Percentiles rank a stretch among this genome's conserved stretches.
These are phyloP conservation scores for Crotalaria pallida DNA, from an alignment of 306 rosid genomes.

Conservation along the genomic window DNA sequence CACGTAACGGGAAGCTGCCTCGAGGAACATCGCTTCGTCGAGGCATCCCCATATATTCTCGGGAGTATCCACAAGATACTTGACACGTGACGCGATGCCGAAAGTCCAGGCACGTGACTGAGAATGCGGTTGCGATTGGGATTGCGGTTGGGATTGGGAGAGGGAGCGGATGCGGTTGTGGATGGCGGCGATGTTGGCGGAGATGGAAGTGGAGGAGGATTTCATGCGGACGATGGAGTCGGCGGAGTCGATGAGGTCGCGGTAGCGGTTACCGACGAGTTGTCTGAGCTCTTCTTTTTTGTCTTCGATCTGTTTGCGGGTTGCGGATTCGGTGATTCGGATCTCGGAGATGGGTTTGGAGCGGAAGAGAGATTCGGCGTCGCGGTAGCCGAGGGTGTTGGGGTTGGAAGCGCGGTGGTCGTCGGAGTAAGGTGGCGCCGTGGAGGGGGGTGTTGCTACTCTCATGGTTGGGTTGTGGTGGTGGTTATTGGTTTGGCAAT, in stretches of 20 bases:
- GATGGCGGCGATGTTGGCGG: conserved; percentile 61
- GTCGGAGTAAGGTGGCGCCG: conserved; percentile 24
- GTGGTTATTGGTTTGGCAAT: conserved; percentile 23
- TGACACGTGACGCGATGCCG: conserved; percentile 80
- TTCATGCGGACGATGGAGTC: conserved; percentile 90
- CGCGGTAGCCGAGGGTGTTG: conserved; percentile 47
- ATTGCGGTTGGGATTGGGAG: conserved; percentile 35
- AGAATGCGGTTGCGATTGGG: conserved; percentile 28
- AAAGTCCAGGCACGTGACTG: conserved; percentile 52
- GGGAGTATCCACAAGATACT: conserved; percentile 87
- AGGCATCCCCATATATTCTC: conserved; percentile 98
- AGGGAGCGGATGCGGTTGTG: conserved; percentile 57
- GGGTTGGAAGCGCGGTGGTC: conserved; percentile 35
- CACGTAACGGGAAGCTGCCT: conserved; percentile 73
- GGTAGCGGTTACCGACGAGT: conserved; percentile 88
- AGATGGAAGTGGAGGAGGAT: conserved; percentile 54
- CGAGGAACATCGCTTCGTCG: conserved; percentile 90
- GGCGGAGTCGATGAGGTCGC: conserved; percentile 96
- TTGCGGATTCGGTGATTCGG: conserved; percentile 62
- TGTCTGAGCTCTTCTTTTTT: conserved; percentile 98
- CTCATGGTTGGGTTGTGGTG: conserved; percentile 30
- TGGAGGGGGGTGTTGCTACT: conserved; percentile 22
- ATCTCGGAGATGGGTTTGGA: conserved; percentile 79
- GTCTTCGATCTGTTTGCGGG: conserved; percentile 77
- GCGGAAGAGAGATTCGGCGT: conserved; percentile 80